These are phyloP conservation scores for Neurospora tetrasperma DNA, from an alignment of 495 filamentous ascomycete species.

Conservation along the genomic window DNA sequence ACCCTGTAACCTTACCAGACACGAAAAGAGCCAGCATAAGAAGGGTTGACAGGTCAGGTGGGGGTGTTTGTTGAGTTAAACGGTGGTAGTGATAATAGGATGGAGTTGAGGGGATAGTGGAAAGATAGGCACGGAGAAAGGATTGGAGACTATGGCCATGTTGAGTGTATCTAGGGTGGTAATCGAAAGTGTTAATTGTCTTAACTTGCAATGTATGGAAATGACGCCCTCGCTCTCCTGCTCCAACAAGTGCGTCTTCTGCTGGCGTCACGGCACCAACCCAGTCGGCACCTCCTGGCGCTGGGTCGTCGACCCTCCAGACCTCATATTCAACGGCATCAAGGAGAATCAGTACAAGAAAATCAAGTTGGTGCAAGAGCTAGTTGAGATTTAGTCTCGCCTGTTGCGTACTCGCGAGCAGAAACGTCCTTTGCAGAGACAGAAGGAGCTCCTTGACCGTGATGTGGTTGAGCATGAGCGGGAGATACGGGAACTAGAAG, in stretches of 20 bases:
- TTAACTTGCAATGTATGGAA: slow-evolving; percentile 52
- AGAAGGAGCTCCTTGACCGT: background rate
- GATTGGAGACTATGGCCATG: no score
- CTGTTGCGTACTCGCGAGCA: background rate
- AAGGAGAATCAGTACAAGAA: slow-evolving; percentile 91
- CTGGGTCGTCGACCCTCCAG: slow-evolving; percentile 85
- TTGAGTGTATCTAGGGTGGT: no score
- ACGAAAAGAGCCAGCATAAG: no score
- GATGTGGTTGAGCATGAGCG: background rate
- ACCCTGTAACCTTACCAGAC: no score
- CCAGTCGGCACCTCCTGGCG: slow-evolving; percentile 94
- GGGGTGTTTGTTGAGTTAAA: no score
- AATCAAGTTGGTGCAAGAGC: slow-evolving; percentile 33
- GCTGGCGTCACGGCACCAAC: slow-evolving; percentile 96
- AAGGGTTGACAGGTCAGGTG: no score
- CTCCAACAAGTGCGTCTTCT: slow-evolving; percentile 97
- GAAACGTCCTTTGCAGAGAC: background rate
- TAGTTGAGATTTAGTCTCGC: background rate
- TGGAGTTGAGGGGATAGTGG: no score
- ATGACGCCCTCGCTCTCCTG: slow-evolving; percentile 90
- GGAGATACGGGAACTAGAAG: background rate
- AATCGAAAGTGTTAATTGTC: no score
- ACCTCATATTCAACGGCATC: slow-evolving; percentile 78
- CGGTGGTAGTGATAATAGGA: no score
- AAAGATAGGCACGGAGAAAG: no score